A percentile compares a stretch with the other conserved stretches of the same genome.
These are phyloP conservation scores for Penicillium janthinellum DNA, from an alignment of 2,329 filamentous ascomycete species.

Conservation along the genomic window DNA sequence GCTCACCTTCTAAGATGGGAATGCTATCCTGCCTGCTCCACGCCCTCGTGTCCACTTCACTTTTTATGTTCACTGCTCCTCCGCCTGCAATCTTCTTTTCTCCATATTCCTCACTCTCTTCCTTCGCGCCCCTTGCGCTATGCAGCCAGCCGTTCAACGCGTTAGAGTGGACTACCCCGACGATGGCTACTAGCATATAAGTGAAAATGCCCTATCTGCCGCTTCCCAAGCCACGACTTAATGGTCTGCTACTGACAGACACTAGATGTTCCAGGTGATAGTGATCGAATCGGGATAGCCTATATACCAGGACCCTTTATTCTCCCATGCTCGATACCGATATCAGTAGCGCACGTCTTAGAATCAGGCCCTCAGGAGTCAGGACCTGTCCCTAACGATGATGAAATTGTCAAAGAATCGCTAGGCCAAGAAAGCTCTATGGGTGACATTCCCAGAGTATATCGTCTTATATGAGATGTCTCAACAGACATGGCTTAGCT, in stretches of 20 bases:
- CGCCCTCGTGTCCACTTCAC: not conserved
- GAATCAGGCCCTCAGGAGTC: too few relatives aligned
- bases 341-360: too few relatives aligned
- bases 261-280: not conserved
- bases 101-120: not conserved
- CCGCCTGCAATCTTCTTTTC: too few relatives aligned
- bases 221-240: not conserved
- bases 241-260: not conserved
- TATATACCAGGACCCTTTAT: too few relatives aligned
- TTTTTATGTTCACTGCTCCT: not conserved
- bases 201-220: not conserved
- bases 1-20: too few relatives aligned
- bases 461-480: too few relatives aligned
- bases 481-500: too few relatives aligned
- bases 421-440: too few relatives aligned
- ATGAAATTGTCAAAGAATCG: too few relatives aligned
- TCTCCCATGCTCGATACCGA: too few relatives aligned
- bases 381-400: too few relatives aligned
- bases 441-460: too few relatives aligned
- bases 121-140: not conserved
- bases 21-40: not conserved
- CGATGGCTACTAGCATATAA: not conserved
- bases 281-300: not conserved
- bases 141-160: not conserved
- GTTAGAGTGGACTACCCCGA: not conserved